Evolutionary conservation across 163 green algal species (phyloP).

Genomic region (Volvox carteri): DNA sequence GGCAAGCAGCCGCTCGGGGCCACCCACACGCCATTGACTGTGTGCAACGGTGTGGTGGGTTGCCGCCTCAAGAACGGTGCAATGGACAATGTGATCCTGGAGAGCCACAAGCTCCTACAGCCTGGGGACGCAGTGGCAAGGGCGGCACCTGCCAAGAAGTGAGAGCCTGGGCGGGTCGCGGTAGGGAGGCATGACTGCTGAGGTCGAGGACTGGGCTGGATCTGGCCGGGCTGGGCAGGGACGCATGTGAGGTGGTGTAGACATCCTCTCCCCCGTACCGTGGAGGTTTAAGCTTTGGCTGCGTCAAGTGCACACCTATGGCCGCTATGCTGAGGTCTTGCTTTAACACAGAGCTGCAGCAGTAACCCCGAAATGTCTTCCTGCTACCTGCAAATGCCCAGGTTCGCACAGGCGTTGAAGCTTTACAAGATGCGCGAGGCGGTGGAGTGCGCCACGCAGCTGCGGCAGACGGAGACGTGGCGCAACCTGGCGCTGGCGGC

Average conservation of each 20-base stretch:
- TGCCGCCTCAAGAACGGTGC: conserved; percentile 73
- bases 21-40: conserved; percentile 70
- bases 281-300: no score
- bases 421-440: conserved; percentile 66
- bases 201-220: no score
- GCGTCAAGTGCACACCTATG: no score
- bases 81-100: conserved; percentile 71
- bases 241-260: not conserved
- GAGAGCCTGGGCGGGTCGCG: not conserved
- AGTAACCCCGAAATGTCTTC: no score
- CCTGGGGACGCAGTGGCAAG: conserved; percentile 37
- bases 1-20: conserved; percentile 56
- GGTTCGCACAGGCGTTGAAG: conserved; percentile 55
- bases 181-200: not conserved
- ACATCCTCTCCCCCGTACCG: no score
- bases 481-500: conserved; percentile 67
- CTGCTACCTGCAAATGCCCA: not conserved
- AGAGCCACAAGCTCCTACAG: conserved; percentile 66
- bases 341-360: no score
- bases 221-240: no score
- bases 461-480: conserved; percentile 74
- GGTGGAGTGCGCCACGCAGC: conserved; percentile 65
- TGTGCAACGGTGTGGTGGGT: conserved; percentile 67
- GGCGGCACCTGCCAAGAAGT: conserved; percentile 42
- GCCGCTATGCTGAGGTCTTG: no score